Percentiles rank a stretch among this genome's conserved stretches.
phyloP scores from a whole-genome alignment of 176 grass and related monocot genomes.

The Raddia guianensis region DNA sequence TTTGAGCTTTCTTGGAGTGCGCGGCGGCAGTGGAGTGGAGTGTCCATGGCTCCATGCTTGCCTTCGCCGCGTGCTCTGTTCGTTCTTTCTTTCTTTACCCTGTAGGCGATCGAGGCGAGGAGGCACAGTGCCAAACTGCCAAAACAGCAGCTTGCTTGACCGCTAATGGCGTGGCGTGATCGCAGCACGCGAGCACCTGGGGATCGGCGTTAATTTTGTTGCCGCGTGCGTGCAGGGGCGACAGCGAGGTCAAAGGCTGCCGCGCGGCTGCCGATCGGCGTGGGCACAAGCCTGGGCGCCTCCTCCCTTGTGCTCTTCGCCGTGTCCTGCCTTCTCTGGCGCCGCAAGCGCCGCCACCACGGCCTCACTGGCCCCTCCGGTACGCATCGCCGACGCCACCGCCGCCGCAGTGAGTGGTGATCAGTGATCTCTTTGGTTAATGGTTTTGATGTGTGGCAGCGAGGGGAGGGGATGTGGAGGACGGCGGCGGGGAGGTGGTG shows the following conservation, averaged over 20 bases:
- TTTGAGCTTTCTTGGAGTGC: conserved; percentile 29
- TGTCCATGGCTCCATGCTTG: background rate
- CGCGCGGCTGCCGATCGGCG: conserved; percentile 54
- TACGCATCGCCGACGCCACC: conserved; percentile 11
- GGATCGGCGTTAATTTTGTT: conserved; percentile 35
- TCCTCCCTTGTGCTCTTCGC: conserved; percentile 70
- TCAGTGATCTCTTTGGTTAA: background rate
- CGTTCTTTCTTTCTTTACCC: conserved; percentile 8
- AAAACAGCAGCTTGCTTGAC: background rate
- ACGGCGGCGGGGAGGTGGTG: conserved; percentile 27
- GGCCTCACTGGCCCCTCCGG: conserved; percentile 46
- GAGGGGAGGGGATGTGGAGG: conserved; percentile 36
- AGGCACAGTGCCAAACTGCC: background rate
- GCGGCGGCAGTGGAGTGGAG: background rate
- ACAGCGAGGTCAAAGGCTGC: conserved; percentile 67
- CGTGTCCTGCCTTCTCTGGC: conserved; percentile 62
- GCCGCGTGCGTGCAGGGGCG: conserved; percentile 13
- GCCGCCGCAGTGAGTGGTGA: background rate
- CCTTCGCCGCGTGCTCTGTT: too few relatives aligned
- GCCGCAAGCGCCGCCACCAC: conserved; percentile 52
- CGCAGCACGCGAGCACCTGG: background rate
- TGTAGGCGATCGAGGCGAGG: conserved; percentile 7
- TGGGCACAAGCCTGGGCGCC: conserved; percentile 71
- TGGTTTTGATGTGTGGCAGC: conserved; percentile 18
- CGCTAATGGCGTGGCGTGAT: conserved; percentile 14